Evolutionary conservation across 192 early-diverging fungal species (phyloP), one percentile per base, ranked within the genome.

Genomic region (Pilaira anomala): DNA sequence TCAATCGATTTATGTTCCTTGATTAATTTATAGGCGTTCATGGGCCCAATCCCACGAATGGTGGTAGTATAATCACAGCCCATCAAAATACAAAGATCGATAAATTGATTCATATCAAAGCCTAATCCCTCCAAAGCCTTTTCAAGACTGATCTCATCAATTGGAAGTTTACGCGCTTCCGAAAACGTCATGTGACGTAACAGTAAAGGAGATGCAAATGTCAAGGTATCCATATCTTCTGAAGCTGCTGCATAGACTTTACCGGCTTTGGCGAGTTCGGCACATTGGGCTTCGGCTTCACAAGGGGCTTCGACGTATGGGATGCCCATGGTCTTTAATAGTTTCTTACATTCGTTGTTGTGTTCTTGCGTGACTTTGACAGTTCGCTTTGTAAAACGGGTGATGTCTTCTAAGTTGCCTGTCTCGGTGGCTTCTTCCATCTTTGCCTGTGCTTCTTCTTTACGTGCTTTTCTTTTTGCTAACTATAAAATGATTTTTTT

Each of bases 151-250:
- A 99, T 86, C 74, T 98, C 95, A 59, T 84, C 83, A 64, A 99
- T 96, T 5, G 93, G 93, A 83, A 90, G 69, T 67, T 97, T 98
- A 41, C 89, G 86, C 14, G 84, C 81, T 41, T 97, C 95, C 58
- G 88, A 91, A 68, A 91, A 92, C 0, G 97, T 99, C 60, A 99
- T 75, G 66, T 98, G 94, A 13, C 97, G 86, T 40, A 99, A 63
- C 12, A 99, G 74, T 36, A 96, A 82, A 0, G 97, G 94, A 1
- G 94, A 76, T 11, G 86, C 88, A 76, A 99, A 99, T 13, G 94
- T 91, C 49, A 99, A 77, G 0, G 97, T 99, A 63, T 99, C 97
- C 95, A 99, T 98, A 77, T 99, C 97, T 67, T 99, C 95, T 11
- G 93, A 95, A 18, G 92, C 95, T 16, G 94, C 93, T 26, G 91